These are phyloP conservation scores for Epichloe uncinata DNA, from an alignment of 2,329 filamentous ascomycete genomes.

Conservation along the genomic window DNA sequence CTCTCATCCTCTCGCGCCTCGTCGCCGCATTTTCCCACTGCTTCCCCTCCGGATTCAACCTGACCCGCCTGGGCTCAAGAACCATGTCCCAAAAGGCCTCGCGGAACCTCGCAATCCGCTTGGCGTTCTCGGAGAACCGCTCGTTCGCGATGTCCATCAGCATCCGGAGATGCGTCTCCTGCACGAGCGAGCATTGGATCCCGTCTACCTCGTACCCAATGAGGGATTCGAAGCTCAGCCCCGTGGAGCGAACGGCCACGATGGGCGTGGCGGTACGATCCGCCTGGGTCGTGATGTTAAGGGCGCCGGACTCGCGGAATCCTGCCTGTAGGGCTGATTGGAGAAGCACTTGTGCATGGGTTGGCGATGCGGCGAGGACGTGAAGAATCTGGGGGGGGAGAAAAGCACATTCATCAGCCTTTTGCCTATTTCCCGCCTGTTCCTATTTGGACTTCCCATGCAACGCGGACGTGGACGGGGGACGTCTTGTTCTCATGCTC, in stretches of 20 bases:
- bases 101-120: constrained; percentile 53
- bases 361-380: constrained; percentile 61
- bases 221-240: constrained; percentile 68
- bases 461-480: too few relatives aligned
- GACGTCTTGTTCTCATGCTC: too few relatives aligned
- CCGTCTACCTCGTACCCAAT: constrained; percentile 45
- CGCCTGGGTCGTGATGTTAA: constrained; percentile 40
- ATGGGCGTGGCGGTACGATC: constrained; percentile 44
- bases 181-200: constrained; percentile 37
- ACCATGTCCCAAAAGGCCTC: constrained; percentile 28
- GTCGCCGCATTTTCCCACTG: constrained; percentile 42
- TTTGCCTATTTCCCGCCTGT: constrained; percentile 63
- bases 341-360: constrained; percentile 63
- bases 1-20: constrained; percentile 41
- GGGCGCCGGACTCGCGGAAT: constrained; percentile 79
- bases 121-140: constrained; percentile 55
- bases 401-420: too few relatives aligned
- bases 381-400: constrained; percentile 71
- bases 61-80: constrained; percentile 12
- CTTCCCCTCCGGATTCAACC: constrained; percentile 21
- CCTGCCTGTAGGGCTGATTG: constrained; percentile 67
- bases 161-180: constrained; percentile 51
- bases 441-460: constrained; percentile 34
- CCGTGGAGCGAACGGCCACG: constrained; percentile 75
- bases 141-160: constrained; percentile 61